A percentile compares a stretch with the other conserved stretches of the same genome.
These are phyloP conservation scores for Gardenia jasminoides DNA, from an alignment of 257 asterid genomes.

Conservation along the genomic window DNA sequence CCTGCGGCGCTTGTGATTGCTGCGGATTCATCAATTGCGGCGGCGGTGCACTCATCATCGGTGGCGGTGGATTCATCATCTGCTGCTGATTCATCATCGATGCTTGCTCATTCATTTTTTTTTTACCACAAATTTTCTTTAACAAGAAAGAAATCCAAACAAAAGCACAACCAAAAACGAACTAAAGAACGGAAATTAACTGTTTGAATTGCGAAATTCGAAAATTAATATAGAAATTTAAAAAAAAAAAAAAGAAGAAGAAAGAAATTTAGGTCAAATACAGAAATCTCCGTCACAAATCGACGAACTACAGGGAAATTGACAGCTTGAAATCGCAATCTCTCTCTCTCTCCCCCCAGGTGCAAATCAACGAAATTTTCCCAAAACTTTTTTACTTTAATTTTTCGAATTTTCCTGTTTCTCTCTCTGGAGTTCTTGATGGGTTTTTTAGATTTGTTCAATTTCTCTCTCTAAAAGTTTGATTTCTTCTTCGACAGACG, in stretches of 20 bases:
- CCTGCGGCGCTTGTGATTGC: constrained; percentile 20
- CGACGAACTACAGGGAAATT: neutral
- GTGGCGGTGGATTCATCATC: constrained; percentile 22
- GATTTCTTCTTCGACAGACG: neutral
- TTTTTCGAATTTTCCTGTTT: neutral
- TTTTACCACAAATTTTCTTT: neutral
- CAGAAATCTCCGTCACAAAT: neutral
- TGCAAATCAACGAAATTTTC: neutral
- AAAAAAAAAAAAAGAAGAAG: too few species aligned
- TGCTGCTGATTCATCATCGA: constrained; percentile 56
- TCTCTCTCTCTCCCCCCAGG: too few species aligned
- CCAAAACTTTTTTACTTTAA: neutral
- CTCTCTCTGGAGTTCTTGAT: neutral
- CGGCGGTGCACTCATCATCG: constrained; percentile 20
- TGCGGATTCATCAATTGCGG: constrained; percentile 24
- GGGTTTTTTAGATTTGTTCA: neutral
- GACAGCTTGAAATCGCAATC: neutral
- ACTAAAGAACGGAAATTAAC: neutral
- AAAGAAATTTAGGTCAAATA: neutral
- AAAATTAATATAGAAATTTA: neutral
- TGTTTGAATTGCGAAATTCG: neutral
- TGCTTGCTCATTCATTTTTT: constrained; percentile 62
- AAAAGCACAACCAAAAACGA: constrained; percentile 3
- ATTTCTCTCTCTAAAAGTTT: neutral
- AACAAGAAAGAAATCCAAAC: neutral